phyloP scores from a whole-genome alignment of 495 filamentous ascomycete genomes.

The Penicillium diatomitis region DNA sequence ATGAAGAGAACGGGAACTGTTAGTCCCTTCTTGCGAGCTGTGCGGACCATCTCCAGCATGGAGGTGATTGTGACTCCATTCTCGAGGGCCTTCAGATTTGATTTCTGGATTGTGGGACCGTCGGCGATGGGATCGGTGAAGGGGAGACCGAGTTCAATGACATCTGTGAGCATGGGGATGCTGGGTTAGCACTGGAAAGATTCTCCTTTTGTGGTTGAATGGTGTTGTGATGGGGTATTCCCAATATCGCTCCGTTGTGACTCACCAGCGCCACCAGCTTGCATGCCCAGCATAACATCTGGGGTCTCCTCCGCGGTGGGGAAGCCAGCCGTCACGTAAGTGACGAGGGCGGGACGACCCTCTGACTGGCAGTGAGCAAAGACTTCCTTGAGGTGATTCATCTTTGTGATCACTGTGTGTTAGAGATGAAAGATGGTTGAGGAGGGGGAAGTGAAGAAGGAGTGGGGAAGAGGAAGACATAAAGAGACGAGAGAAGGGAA shows the following conservation, averaged over 20 bases:
- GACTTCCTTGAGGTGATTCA: conserved; percentile 76
- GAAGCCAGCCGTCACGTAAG: conserved; percentile 93
- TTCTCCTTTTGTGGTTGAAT: neutral
- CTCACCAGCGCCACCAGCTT: conserved; percentile 85
- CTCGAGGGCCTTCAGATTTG: conserved; percentile 77
- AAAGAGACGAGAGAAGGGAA: neutral
- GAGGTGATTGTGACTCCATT: conserved; percentile 78
- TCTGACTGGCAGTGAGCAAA: conserved; percentile 80
- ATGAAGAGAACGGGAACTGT: conserved; percentile 80
- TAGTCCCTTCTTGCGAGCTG: conserved; percentile 66
- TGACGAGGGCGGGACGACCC: conserved; percentile 64
- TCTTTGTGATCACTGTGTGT: conserved; percentile 16
- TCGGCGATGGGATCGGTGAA: conserved; percentile 98
- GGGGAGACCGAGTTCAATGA: conserved; percentile 57
- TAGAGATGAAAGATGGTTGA: neutral
- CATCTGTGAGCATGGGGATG: conserved; percentile 14
- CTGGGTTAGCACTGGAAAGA: neutral
- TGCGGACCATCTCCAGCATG: conserved; percentile 68
- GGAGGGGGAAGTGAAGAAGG: neutral
- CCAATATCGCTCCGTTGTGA: neutral
- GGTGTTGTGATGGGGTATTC: no score
- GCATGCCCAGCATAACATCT: conserved; percentile 76
- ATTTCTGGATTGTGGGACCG: conserved; percentile 86
- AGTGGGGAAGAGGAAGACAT: conserved; percentile 5
- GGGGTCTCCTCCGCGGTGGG: conserved; percentile 71